phyloP scores from a whole-genome alignment of 2,329 filamentous ascomycete species.

The Colletotrichum agaves region DNA sequence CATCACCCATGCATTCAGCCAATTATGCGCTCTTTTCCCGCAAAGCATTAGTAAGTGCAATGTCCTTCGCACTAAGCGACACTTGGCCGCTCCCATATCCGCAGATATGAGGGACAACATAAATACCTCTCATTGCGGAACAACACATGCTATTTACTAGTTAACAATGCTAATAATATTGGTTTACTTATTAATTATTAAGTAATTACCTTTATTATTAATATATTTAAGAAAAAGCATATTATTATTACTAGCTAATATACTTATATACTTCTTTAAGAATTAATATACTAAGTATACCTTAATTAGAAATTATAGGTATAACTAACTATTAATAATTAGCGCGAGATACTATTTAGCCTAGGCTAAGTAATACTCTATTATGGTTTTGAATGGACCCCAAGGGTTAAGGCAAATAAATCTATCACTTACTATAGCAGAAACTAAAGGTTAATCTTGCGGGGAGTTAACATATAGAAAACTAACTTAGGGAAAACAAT shows the following conservation, averaged over 20 bases:
- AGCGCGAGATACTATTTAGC: slow-evolving; percentile 42
- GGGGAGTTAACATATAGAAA: slow-evolving; percentile 39
- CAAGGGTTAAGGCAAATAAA: slow-evolving; percentile 41
- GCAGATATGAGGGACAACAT: slow-evolving; percentile 3
- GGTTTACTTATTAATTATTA: slow-evolving; percentile 54
- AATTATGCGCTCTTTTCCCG: slow-evolving; percentile 16
- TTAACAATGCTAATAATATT: slow-evolving; percentile 50
- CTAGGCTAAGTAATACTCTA: slow-evolving; percentile 40
- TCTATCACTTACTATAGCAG: slow-evolving; percentile 44
- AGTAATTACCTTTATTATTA: slow-evolving; percentile 58
- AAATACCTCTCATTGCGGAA: slow-evolving; percentile 19
- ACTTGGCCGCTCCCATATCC: slow-evolving; percentile 21
- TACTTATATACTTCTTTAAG: slow-evolving; percentile 45
- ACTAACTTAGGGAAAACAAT: slow-evolving; percentile 42
- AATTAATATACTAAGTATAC: slow-evolving; percentile 53
- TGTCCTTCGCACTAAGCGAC: slow-evolving; percentile 36
- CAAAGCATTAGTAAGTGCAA: slow-evolving; percentile 31
- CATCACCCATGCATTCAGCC: slow-evolving; percentile 23
- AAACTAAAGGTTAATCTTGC: slow-evolving; percentile 36
- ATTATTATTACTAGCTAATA: slow-evolving; percentile 44
- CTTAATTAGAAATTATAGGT: slow-evolving; percentile 42
- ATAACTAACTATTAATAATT: slow-evolving; percentile 47
- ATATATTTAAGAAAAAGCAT: slow-evolving; percentile 50
- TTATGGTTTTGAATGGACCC: slow-evolving; percentile 34
- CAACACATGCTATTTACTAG: slow-evolving; percentile 41